Evolutionary conservation across 108 stramenopile species (phyloP).

Genomic region (Parietichytrium sp.): DNA sequence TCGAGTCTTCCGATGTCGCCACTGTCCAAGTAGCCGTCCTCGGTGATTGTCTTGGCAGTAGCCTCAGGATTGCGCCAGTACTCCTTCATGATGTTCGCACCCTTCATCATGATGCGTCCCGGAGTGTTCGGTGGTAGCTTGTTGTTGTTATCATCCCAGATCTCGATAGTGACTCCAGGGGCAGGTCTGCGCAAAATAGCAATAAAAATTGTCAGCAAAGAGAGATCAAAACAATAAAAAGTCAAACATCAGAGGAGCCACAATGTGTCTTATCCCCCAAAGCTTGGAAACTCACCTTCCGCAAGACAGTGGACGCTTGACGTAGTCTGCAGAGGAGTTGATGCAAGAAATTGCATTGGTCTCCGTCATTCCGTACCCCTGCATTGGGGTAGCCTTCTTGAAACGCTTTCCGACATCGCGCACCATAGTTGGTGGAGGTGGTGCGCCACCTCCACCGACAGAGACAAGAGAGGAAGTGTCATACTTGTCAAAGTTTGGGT

Average conservation of each 20-base stretch:
- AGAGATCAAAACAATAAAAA: too few relatives aligned
- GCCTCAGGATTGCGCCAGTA: conserved; percentile 79
- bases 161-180: background rate
- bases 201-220: too few relatives aligned
- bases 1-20: conserved; percentile 81
- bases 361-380: conserved; percentile 43
- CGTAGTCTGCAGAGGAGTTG: background rate
- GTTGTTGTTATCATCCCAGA: conserved; percentile 20
- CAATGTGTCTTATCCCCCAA: too few relatives aligned
- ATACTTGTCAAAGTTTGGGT: background rate
- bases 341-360: conserved; percentile 13
- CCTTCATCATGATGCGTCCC: conserved; percentile 33
- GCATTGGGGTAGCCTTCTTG: conserved; percentile 5
- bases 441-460: conserved; percentile 9
- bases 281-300: too few relatives aligned
- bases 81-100: conserved; percentile 61
- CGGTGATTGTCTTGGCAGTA: conserved; percentile 73
- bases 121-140: background rate
- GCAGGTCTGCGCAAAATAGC: too few relatives aligned
- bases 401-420: background rate
- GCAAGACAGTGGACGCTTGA: conserved; percentile 1
- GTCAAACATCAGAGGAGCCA: too few relatives aligned
- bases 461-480: conserved; percentile 19
- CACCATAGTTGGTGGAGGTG: conserved; percentile 8
- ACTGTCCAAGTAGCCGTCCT: conserved; percentile 79